A percentile compares a stretch with the other conserved stretches of the same genome.
Conservation (phyloP, 108 stramenopile species). For the Pseudonitzschia pungens region DNA sequence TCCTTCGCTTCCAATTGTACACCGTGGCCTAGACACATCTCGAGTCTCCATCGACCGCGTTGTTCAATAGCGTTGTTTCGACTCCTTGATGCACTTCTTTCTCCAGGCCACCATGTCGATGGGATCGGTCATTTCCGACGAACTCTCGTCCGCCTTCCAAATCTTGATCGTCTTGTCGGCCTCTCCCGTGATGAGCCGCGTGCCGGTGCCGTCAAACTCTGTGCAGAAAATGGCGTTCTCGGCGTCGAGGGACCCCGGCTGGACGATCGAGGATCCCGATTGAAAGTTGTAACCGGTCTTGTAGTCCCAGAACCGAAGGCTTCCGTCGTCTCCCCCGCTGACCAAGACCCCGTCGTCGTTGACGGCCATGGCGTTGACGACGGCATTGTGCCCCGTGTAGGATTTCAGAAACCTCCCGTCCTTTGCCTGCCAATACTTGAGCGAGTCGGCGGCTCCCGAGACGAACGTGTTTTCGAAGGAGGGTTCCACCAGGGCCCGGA, state of each 20-base stretch:
- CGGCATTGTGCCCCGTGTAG: constrained; percentile 90
- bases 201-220: constrained; percentile 96
- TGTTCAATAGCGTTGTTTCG: constrained; percentile 69
- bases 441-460: constrained; percentile 91
- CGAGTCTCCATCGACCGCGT: too few species aligned
- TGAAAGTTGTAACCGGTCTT: constrained; percentile 96
- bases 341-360: constrained; percentile 97
- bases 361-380: constrained; percentile 93
- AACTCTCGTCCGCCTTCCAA: constrained; percentile 94
- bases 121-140: constrained; percentile 91
- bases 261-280: constrained; percentile 79
- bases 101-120: constrained; percentile 95
- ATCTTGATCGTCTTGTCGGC: constrained; percentile 99
- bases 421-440: constrained; percentile 96
- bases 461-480: constrained; percentile 95
- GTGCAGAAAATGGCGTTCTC: constrained; percentile 95
- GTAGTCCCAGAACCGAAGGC: constrained; percentile 98
- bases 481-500: constrained; percentile 85
- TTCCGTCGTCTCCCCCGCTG: constrained; percentile 97
- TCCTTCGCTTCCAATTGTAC: too few species aligned
- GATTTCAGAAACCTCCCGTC: constrained; percentile 94
- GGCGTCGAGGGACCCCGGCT: constrained; percentile 97
- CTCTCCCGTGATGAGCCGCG: constrained; percentile 95
- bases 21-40: too few species aligned
- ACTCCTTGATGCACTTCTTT: constrained; percentile 86